Base-by-base conservation (phyloP, 2,329 filamentous ascomycete genomes). In the Penicillium sp. region DNA sequence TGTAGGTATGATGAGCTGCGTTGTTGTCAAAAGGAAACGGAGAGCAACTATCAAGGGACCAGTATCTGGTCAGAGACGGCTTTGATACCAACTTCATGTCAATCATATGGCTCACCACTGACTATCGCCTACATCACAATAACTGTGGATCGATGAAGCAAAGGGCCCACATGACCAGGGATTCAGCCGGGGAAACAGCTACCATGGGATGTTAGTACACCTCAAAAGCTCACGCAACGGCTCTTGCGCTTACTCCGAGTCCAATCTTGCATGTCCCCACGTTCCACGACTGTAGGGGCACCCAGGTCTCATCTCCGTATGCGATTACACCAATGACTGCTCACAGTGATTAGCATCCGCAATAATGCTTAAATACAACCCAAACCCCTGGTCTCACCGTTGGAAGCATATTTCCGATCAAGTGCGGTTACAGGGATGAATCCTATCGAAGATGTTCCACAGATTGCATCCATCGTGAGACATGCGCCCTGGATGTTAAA, bases 131-230 rank as follows among this genome's bases (percentile, higher is more conserved):
- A 51, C 22, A 11, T 67, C 63, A 37, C 63, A 65, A 52, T 67
- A 67, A 52, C 51, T 64, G 25, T 59, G 65, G 14, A 66, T 54
- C 4, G 63, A 67, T 48, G 42, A 64, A 16, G 65, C 62, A 28
- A 60, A 64, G 2, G 59, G 58, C 4, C 61, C 63, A 37, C 68
- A 67, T 14, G 59, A 60, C 25, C 48, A 35, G 0, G 60, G 55
- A 5, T 57, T 55, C 43, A 62, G 25, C 3, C 58, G 62, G 33
- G 65, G 56, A 19, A 56, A 62, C 5, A 33, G 22, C 60, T 62
- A 33, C 7, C 16, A 1, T 19, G 4, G 2, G 11, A 11, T 48
- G 8, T 55, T 28, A 52, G 22, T 22, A 30, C 2, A n/a, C 33
- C 11, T 46, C 25, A 6, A 46, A 11, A 46, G 2, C 25, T 22